Base-by-base conservation (phyloP, 148 eudicot genomes). In the Fallopia convolvulus region DNA sequence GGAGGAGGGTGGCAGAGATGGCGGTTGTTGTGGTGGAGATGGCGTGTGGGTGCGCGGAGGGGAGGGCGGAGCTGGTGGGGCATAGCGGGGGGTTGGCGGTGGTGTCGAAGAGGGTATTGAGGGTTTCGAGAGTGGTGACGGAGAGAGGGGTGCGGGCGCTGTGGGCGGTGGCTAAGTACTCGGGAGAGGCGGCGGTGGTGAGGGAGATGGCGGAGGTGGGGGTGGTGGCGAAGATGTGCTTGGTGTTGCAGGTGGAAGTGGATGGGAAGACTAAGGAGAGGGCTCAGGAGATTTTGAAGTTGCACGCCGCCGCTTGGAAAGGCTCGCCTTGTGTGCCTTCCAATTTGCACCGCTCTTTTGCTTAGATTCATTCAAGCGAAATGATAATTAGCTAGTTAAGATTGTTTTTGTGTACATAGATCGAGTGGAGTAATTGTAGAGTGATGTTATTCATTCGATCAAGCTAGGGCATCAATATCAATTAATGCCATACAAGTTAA, bases 141-240 rank as follows among this genome's bases (percentile, higher is more conserved):
- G 91, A 92, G 49, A 82, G 82, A 41, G 97, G 88, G 8, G 87
- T 92, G 20, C 89, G 82, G 80, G 81, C 89, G 6, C 36, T 92
- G 76, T 79, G 40, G 65, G 79, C 89, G 20, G 71, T 92, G 2
- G 72, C 88, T 0, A 90, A 79, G 80, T 87, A 47, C 9, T 87
- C 90, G 0, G 90, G 77, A 0, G 87, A 72, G 9, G 74, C 77
- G 0, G 65, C 58, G 56, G 84, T 92, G 26, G 39, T 87, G 52
- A 83, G 79, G 55, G 97, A 92, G 78, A 92, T 92, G 97, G n/a
- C 86, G 80, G 85, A 86, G 36, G 20, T 90, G 0, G 97, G 97
- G 6, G 90, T 90, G 79, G 92, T 90, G 84, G 77, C 85, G 0
- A 92, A 92, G 84, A 39, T 92, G 82, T 89, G 88, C 32, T 77